Evolutionary conservation across 2,329 filamentous ascomycete genomes (phyloP).

Genomic region (Fusarium pseudoanthophilum): DNA sequence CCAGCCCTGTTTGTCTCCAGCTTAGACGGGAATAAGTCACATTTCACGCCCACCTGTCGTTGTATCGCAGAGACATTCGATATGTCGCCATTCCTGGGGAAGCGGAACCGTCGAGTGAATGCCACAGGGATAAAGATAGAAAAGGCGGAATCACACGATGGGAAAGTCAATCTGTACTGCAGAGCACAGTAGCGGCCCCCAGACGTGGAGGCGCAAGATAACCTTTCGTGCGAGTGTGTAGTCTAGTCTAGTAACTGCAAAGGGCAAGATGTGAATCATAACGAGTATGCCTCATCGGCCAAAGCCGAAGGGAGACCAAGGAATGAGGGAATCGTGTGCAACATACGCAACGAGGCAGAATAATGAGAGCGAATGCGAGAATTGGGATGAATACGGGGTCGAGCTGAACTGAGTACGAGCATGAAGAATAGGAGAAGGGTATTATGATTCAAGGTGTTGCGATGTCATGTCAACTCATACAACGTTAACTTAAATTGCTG

Average conservation of each 20-base stretch:
- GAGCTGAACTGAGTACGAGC: background rate
- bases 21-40: background rate
- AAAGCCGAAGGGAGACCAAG: constrained; percentile 12
- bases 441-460: constrained; percentile 5
- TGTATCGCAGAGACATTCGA: background rate
- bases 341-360: constrained; percentile 6
- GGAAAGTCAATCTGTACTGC: constrained; percentile 8
- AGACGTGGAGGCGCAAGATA: constrained; percentile 27
- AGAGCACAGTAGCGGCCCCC: background rate
- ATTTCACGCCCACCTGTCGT: background rate
- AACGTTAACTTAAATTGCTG: constrained; percentile 8
- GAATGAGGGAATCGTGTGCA: background rate
- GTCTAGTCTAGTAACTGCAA: background rate
- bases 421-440: background rate
- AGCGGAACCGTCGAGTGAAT: background rate
- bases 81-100: background rate
- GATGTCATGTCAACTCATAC: constrained; percentile 1
- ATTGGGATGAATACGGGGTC: background rate
- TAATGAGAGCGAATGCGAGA: background rate
- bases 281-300: constrained; percentile 28
- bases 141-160: constrained; percentile 1
- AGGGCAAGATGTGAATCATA: constrained; percentile 2
- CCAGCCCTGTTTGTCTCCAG: background rate
- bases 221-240: constrained; percentile 4
- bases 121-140: constrained; percentile 21